Evolutionary conservation across 805 yeast genomes (phyloP), one percentile per base, ranked within the genome.

Genomic region (Komagataella kurtzmanii): DNA sequence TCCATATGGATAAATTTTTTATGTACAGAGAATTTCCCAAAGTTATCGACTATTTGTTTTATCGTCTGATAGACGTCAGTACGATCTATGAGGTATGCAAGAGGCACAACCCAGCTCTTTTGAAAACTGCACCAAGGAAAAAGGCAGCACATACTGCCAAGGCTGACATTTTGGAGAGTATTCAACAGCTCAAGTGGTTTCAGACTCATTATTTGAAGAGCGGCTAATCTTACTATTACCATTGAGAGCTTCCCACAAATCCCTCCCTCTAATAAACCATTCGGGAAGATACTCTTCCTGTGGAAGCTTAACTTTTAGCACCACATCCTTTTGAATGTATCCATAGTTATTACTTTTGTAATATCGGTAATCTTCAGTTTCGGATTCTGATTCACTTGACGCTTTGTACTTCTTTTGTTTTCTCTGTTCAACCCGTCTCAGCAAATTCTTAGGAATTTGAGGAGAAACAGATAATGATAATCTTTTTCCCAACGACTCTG

Each of bases 11-110:
- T 64, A 77, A 88, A 53, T 73, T 85, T 50, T 93, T 91, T 66
- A 76, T 93, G 84, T 69, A 80, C 62, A 74, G 78, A 51, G 96
- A 91, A 60, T 81, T 93, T 70, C 98, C 98, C 0, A 65, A 74
- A 49, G 82, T 88, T 6, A 64, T 77, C n/a, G 77, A 77, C 45
- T 73, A 72, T 53, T 66, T 78, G 58, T 77, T 71, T 62, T 93
- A 93, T 63, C 75, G 99, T 51, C 74, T 90, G 45, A 77, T 93
- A 45, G 99, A 93, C 61, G 99, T 93, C 14, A 83, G 95, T n/a
- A 72, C 89, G 1, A 69, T 93, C 48, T 78, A 81, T 76, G 99
- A 93, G 65, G 67, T 89, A 14, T 84, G 90, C 0, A 71, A 68
- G 48, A 80, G 98, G 59, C 90, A 85, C 61, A 88, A 88, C 63